A percentile compares a stretch with the other conserved stretches of the same genome.
Conservation (phyloP, 805 yeast genomes). For the Soucietia sequanensis region DNA sequence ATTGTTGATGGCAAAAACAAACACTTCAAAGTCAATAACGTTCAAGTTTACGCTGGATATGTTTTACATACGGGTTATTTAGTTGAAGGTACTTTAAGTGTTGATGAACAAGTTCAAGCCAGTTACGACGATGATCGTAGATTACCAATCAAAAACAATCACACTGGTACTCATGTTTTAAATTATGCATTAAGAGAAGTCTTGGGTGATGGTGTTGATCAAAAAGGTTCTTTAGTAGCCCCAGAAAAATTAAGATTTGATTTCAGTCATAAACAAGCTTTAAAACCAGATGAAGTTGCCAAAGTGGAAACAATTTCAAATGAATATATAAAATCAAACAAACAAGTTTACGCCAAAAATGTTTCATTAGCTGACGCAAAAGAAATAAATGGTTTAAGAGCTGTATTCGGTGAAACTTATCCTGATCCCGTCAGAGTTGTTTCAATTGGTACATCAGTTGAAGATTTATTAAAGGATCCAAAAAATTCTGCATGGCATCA, state of each 20-base stretch:
- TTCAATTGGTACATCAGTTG: slow-evolving; percentile 89
- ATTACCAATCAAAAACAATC: slow-evolving; percentile 95
- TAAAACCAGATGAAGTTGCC: slow-evolving; percentile 66
- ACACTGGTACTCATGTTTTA: slow-evolving; percentile 95
- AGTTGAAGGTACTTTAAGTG: slow-evolving; percentile 69
- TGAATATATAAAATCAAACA: slow-evolving; percentile 66
- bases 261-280: slow-evolving; percentile 88
- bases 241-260: slow-evolving; percentile 95
- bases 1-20: slow-evolving; percentile 86
- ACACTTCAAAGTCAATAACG: slow-evolving; percentile 87
- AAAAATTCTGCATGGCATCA: slow-evolving; percentile 70
- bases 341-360: slow-evolving; percentile 77
- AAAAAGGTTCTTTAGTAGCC: slow-evolving; percentile 95
- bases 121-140: slow-evolving; percentile 91
- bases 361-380: slow-evolving; percentile 74
- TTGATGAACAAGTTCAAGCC: slow-evolving; percentile 74
- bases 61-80: slow-evolving; percentile 91
- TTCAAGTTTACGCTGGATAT: slow-evolving; percentile 90
- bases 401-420: slow-evolving; percentile 97
- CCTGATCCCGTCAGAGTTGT: slow-evolving; percentile 99
- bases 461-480: slow-evolving; percentile 73
- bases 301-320: slow-evolving; percentile 76
- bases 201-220: slow-evolving; percentile 86
- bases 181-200: slow-evolving; percentile 86
- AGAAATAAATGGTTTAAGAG: slow-evolving; percentile 82